Conservation (phyloP, 1,284 basidiomycete species). For the Ceratobasidium sp. region DNA sequence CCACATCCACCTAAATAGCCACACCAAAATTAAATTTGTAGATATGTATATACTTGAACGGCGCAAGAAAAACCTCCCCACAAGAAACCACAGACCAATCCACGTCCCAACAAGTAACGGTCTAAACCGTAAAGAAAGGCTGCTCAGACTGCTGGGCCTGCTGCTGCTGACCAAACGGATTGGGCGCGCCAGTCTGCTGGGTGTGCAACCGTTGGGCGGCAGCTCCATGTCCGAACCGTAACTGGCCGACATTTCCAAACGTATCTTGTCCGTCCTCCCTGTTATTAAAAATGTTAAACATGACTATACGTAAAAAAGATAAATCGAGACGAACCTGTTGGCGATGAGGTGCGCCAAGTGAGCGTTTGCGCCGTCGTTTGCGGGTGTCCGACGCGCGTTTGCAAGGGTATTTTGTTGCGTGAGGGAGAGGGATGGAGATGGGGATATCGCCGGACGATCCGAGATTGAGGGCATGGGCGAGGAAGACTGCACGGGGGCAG, state of each 20-base stretch:
- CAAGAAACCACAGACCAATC: not conserved
- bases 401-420: slow-evolving; percentile 55
- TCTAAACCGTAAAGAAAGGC: slow-evolving; percentile 84
- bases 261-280: slow-evolving; percentile 91
- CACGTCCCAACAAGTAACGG: not conserved
- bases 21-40: slow-evolving; percentile 4
- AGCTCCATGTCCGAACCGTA: slow-evolving; percentile 81
- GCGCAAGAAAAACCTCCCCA: not conserved
- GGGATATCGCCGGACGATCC: slow-evolving; percentile 55
- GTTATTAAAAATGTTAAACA: not conserved
- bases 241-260: slow-evolving; percentile 87
- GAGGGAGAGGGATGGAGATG: slow-evolving; percentile 55
- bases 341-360: slow-evolving; percentile 85
- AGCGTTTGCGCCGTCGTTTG: slow-evolving; percentile 76
- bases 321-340: slow-evolving; percentile 62
- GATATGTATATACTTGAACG: slow-evolving; percentile 6
- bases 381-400: slow-evolving; percentile 51
- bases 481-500: slow-evolving; percentile 54
- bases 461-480: slow-evolving; percentile 57
- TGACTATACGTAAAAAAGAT: not conserved
- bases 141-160: slow-evolving; percentile 69
- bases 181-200: slow-evolving; percentile 73
- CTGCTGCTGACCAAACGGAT: slow-evolving; percentile 79
- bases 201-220: slow-evolving; percentile 70
- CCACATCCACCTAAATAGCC: not conserved